Evolutionary conservation across 331 rosid genomes (phyloP).

Genomic region (Acacia concinna): DNA sequence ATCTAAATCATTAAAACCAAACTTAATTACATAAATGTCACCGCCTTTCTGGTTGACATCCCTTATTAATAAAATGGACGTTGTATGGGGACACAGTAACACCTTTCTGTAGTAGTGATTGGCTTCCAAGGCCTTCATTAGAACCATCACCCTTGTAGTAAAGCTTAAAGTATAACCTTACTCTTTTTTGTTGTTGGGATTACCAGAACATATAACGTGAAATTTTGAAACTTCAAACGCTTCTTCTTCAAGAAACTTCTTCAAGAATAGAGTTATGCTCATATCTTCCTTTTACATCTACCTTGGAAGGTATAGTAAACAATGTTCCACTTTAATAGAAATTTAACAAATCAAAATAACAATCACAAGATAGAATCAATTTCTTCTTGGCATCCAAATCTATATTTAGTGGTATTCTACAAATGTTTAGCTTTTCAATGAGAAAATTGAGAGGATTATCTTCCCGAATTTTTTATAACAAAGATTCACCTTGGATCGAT

Average conservation of each 20-base stretch:
- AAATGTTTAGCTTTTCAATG: conserved; percentile 51
- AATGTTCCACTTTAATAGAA: conserved; percentile 62
- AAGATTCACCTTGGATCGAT: conserved; percentile 60
- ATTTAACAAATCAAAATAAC: conserved; percentile 57
- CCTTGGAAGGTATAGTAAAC: conserved; percentile 63
- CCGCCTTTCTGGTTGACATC: too few species aligned
- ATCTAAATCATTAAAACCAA: too few species aligned
- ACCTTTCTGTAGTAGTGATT: too few species aligned
- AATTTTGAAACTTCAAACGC: conserved; percentile 59
- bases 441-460: conserved; percentile 69
- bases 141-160: too few species aligned
- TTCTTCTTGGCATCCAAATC: conserved; percentile 42
- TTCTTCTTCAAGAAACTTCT: conserved; percentile 36
- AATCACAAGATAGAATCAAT: conserved; percentile 46
- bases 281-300: conserved; percentile 33
- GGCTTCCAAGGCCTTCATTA: too few species aligned
- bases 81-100: too few species aligned
- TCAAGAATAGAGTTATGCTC: conserved; percentile 36
- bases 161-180: too few species aligned
- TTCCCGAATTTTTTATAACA: conserved; percentile 62
- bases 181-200: conserved; percentile 37
- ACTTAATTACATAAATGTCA: too few species aligned
- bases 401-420: conserved; percentile 51
- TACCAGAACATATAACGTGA: conserved; percentile 51
- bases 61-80: too few species aligned